These are phyloP conservation scores for Amphichorda felina DNA, from an alignment of 2,329 filamentous ascomycete species.

Conservation along the genomic window DNA sequence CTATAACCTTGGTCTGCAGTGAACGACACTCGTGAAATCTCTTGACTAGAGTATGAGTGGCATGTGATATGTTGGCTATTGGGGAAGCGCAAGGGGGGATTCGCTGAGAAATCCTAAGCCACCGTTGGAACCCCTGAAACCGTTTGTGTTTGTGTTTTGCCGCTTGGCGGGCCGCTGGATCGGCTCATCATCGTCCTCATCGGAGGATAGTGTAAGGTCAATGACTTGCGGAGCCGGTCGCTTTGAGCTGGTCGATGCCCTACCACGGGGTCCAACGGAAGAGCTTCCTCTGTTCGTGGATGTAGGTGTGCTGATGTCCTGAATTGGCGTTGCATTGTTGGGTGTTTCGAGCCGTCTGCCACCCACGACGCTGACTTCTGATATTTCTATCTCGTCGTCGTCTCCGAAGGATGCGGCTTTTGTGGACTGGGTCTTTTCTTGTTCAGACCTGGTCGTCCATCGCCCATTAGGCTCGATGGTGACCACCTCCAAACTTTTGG, in stretches of 20 bases:
- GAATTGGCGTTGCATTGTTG: conserved; percentile 16
- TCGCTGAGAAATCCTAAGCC: conserved; percentile 10
- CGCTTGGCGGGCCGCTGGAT: conserved; percentile 34
- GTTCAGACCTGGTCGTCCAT: conserved; percentile 43
- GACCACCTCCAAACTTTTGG: conserved; percentile 65
- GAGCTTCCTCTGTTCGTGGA: conserved; percentile 23
- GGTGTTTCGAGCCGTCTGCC: conserved; percentile 24
- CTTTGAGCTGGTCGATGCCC: conserved; percentile 28
- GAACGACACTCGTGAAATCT: no score
- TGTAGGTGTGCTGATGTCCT: conserved; percentile 21
- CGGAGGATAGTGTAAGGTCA: conserved; percentile 44
- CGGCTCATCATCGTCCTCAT: conserved; percentile 39
- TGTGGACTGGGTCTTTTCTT: neutral
- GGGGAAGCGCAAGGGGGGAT: conserved; percentile 10
- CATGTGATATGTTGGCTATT: conserved; percentile 4
- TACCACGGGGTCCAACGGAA: conserved; percentile 19
- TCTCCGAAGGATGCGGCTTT: conserved; percentile 16
- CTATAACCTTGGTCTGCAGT: no score
- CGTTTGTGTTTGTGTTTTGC: conserved; percentile 15
- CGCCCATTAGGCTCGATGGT: conserved; percentile 78
- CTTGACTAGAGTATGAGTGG: no score
- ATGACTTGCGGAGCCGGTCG: conserved; percentile 41
- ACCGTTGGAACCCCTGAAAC: conserved; percentile 7
- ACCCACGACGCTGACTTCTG: conserved; percentile 24
- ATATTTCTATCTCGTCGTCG: conserved; percentile 40